Evolutionary conservation across 2,329 filamentous ascomycete genomes (phyloP).

Genomic region (Arthrobotrys sinensis): DNA sequence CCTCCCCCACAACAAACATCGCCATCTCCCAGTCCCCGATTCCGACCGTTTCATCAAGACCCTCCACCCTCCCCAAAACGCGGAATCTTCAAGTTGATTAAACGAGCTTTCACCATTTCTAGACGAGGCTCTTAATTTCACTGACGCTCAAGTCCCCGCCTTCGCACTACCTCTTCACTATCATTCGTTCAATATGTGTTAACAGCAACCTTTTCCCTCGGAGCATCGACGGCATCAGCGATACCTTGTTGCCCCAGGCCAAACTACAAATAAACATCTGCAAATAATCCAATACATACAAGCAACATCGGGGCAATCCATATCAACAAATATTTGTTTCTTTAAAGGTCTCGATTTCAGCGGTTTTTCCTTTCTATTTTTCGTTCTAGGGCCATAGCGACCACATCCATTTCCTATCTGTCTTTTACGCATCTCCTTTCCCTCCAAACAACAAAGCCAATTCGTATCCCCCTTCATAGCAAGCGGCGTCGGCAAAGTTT

Average conservation of each 20-base stretch:
- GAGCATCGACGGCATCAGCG: slow-evolving; percentile 32
- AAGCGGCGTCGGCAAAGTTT: slow-evolving; percentile 42
- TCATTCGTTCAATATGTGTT: slow-evolving; percentile 60
- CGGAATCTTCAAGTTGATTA: neutral
- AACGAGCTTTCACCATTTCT: neutral
- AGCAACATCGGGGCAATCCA: slow-evolving; percentile 52
- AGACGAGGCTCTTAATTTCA: neutral
- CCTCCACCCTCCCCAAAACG: neutral
- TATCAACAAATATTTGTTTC: slow-evolving; percentile 20
- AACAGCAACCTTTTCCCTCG: slow-evolving; percentile 36
- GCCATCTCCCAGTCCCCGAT: neutral
- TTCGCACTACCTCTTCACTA: slow-evolving; percentile 27
- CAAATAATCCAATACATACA: slow-evolving; percentile 50
- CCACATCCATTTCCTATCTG: slow-evolving; percentile 54
- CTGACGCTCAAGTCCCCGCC: neutral
- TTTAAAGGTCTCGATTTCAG: slow-evolving; percentile 44
- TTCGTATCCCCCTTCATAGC: slow-evolving; percentile 39
- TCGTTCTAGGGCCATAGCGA: slow-evolving; percentile 59
- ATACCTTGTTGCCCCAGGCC: slow-evolving; percentile 14
- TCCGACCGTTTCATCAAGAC: neutral
- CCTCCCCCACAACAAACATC: slow-evolving; percentile 12
- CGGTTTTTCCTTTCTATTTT: slow-evolving; percentile 30
- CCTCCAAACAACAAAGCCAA: slow-evolving; percentile 39
- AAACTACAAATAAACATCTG: slow-evolving; percentile 17
- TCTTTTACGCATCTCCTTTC: slow-evolving; percentile 37